These are phyloP conservation scores for Fibroporia radiculosa DNA, from an alignment of 768 basidiomycete genomes.

Conservation along the genomic window DNA sequence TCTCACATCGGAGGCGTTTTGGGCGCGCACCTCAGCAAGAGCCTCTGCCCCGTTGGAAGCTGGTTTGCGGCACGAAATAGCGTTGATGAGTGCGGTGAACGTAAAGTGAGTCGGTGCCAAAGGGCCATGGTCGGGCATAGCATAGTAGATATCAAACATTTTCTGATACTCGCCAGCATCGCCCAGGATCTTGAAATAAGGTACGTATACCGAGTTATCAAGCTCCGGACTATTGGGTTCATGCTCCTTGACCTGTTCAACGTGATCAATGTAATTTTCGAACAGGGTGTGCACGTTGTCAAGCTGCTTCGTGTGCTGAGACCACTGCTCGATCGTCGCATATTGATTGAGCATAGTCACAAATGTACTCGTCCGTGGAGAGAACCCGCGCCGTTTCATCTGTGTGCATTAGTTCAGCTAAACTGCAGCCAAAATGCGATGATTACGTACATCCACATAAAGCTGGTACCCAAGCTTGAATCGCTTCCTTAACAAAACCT, in stretches of 20 bases:
- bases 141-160: constrained; percentile 71
- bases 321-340: constrained; percentile 58
- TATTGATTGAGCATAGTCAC: constrained; percentile 57
- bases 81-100: constrained; percentile 61
- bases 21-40: constrained; percentile 18
- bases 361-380: constrained; percentile 60
- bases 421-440: constrained; percentile 6
- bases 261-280: constrained; percentile 44
- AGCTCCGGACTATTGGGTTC: constrained; percentile 43
- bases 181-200: constrained; percentile 64
- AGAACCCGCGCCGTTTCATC: constrained; percentile 84
- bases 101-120: constrained; percentile 52
- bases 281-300: constrained; percentile 54
- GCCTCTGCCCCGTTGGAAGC: constrained; percentile 13
- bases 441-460: constrained; percentile 53
- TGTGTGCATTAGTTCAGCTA: constrained; percentile 24
- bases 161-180: constrained; percentile 51
- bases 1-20: constrained; percentile 59
- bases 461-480: constrained; percentile 57
- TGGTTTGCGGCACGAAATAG: constrained; percentile 27
- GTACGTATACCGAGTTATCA: constrained; percentile 40
- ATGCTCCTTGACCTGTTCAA: constrained; percentile 39
- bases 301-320: constrained; percentile 49
- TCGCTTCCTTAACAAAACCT: constrained; percentile 47
- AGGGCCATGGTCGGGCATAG: constrained; percentile 54